phyloP scores from a whole-genome alignment of 2,329 filamentous ascomycete genomes.

The Curvularia hawaiiensis region DNA sequence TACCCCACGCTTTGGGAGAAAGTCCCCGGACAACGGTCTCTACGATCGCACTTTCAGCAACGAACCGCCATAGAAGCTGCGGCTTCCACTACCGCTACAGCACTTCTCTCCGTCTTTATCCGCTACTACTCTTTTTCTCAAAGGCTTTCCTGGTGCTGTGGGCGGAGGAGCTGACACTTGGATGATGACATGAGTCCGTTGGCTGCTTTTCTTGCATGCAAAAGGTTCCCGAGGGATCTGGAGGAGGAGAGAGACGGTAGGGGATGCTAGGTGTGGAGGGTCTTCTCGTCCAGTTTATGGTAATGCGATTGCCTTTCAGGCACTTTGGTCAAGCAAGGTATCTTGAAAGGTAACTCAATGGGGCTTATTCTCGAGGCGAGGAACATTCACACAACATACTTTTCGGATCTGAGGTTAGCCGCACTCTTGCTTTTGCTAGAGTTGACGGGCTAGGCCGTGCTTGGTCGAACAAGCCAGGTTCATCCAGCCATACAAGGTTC shows the following conservation, averaged over 20 bases:
- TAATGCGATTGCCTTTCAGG: conserved; percentile 86
- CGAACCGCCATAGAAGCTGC: conserved; percentile 99
- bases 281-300: conserved; percentile 91
- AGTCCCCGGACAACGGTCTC: conserved; percentile 93
- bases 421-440: conserved; percentile 20
- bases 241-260: conserved; percentile 39
- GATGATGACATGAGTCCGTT: conserved; percentile 92
- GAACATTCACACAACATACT: conserved; percentile 61
- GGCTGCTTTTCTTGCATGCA: conserved; percentile 45
- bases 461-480: conserved; percentile 74
- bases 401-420: conserved; percentile 53
- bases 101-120: conserved; percentile 55
- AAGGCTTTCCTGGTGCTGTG: conserved; percentile 22
- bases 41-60: conserved; percentile 75
- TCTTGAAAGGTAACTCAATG: conserved; percentile 89
- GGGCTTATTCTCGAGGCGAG: conserved; percentile 99
- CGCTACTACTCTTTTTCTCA: conserved; percentile 56
- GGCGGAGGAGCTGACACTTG: conserved; percentile 58
- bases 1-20: conserved; percentile 91
- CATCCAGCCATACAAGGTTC: conserved; percentile 52
- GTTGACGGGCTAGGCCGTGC: conserved; percentile 51
- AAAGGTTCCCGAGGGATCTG: conserved; percentile 29
- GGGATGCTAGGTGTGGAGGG: conserved; percentile 51
- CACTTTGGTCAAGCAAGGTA: conserved; percentile 44
- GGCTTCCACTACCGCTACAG: conserved; percentile 64